Base-by-base conservation (phyloP, 257 asterid species). In the Solanum bukasovii region DNA sequence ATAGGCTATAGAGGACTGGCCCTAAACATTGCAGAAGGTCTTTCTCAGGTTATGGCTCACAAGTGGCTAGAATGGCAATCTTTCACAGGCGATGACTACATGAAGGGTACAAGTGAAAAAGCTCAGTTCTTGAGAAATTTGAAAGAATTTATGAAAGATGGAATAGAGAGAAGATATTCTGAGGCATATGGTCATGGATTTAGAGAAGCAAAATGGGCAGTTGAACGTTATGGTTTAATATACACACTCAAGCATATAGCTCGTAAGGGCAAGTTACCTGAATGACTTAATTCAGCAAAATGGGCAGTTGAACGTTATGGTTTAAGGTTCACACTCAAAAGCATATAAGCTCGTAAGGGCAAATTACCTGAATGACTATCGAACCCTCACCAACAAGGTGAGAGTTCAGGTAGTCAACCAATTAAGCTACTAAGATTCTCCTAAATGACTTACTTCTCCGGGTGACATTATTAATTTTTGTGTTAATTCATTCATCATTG, bases 161-260 rank as follows among this genome's bases (percentile, higher is more conserved):
- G 27, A 1, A 81, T 81, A 81, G 85, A 81, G 34, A 81, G 20
- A 44, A 44, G 68, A 44, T 49, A 81, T 29, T 46, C 40, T 20
- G 67, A 81, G 85, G 67, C 18, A 46, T 81, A 81, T 29, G 85
- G 85, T 46, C 85, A 81, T 46, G 85, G 68, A 81, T 81, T 81
- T 81, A 81, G 85, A 81, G 68, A 81, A 81, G 85, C 27, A 23
- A 81, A 81, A 81, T 81, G 85, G 85, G 85, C 85, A 46, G 68
- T 81, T 81, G 85, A 81, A 46, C 65, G 65, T 25, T 79, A 79
- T 79, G 85, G 85, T 44, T 44, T 79, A 44, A 44, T 25, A 79
- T 79, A 16, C 67, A 79, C 85, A 9, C 25, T 79, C 2, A 5
- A 79, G 2, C 40, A 79, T 79, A 44, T 46, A 14, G 16, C 85